These are phyloP conservation scores for Suhomyces wounanorum DNA, from an alignment of 1,139 yeast species.

Conservation along the genomic window DNA sequence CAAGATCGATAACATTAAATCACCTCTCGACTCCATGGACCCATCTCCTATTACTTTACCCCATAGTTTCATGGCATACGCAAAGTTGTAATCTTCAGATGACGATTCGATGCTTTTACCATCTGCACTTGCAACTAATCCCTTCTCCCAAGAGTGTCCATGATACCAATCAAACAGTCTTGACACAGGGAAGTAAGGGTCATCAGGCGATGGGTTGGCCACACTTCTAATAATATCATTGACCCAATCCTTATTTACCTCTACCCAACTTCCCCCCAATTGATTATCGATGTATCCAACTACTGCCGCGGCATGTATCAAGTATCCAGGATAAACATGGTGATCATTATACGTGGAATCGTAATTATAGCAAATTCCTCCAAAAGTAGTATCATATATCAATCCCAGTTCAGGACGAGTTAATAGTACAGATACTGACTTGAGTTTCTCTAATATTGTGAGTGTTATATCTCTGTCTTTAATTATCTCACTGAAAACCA, in stretches of 20 bases:
- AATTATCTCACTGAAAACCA: no score
- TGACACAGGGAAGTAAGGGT: no score
- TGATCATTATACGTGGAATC: neutral
- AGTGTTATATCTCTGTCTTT: constrained; percentile 40
- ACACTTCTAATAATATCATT: neutral
- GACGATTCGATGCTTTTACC: neutral
- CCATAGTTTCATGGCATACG: no score
- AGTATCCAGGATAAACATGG: neutral
- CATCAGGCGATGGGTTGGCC: neutral
- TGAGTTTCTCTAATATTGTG: neutral
- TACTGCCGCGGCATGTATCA: neutral
- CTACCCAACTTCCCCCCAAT: neutral
- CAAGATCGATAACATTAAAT: neutral
- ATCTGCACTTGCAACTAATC: no score
- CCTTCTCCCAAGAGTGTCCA: no score
- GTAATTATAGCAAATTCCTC: neutral
- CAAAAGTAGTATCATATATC: neutral
- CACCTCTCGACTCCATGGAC: neutral
- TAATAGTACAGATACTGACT: no score
- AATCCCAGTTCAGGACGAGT: neutral
- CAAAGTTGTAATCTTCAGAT: neutral
- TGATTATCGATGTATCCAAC: neutral
- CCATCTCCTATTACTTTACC: no score
- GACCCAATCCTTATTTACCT: neutral
- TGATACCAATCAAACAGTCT: no score